Evolutionary conservation across 345 rosid species (phyloP).

Genomic region (Citrus australasica): DNA sequence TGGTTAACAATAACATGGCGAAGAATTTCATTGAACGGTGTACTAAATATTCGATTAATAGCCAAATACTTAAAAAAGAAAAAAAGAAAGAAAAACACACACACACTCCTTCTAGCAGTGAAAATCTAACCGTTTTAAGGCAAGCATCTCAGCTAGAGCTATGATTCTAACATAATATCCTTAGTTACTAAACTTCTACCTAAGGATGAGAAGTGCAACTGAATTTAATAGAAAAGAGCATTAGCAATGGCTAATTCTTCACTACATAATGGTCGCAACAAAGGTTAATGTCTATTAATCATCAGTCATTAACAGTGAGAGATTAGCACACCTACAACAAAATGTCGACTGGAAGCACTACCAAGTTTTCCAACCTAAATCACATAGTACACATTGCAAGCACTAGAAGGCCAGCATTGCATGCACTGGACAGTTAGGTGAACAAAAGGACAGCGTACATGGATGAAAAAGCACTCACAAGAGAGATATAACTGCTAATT

Average conservation of each 20-base stretch:
- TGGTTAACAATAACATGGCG: neutral
- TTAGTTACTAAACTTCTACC: neutral
- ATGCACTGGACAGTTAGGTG: neutral
- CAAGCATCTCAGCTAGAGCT: neutral
- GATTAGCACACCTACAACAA: neutral
- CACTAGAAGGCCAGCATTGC: slow-evolving; percentile 1
- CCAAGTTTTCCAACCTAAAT: neutral
- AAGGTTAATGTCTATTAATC: neutral
- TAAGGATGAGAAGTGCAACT: neutral
- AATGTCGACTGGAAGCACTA: neutral
- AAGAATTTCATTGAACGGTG: neutral
- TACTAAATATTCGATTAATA: no score
- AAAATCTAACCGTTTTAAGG: neutral
- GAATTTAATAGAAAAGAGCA: neutral
- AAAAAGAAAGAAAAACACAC: neutral
- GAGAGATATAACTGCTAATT: neutral
- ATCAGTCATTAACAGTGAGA: neutral
- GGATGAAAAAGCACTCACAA: neutral
- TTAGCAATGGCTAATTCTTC: neutral
- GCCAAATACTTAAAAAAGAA: no score
- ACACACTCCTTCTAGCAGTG: neutral
- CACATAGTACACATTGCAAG: neutral
- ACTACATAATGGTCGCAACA: neutral
- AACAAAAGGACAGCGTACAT: neutral
- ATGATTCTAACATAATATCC: neutral